Base-by-base conservation (phyloP, 2,329 filamentous ascomycete species). In the Ustulina deusta region DNA sequence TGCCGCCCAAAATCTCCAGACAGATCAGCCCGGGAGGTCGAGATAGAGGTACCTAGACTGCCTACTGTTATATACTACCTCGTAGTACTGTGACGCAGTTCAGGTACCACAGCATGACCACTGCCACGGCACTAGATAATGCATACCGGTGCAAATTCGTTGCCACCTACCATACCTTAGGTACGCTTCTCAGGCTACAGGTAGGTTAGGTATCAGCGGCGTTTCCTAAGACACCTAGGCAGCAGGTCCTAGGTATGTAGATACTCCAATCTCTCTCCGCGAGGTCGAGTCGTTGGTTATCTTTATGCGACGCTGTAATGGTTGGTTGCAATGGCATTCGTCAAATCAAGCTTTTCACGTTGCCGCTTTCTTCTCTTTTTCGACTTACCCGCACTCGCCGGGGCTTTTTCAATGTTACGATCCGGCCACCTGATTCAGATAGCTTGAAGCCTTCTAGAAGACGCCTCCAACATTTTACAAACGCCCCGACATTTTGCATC, bases 321-420 rank as follows among this genome's bases (percentile, higher is more conserved):
- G 44, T 27, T 36, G 60, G 49, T 62, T 46, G 54, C 32, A 44
- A 11, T 44, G 61, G n/a, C 46, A 38, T 15, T 38, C 36, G 49
- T 57, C 56, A 61, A 61, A 65, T 57, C 65, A 68, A 68, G 65
- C 63, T 68, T 65, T 62, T 51, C 51, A 20, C 38, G 62, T 36
- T 55, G 62, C 62, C 52, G 57, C 62, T 61, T 46, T 58, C 51
- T 58, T 52, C 49, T 36, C 51, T 20, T 34, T 52, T 34, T 52
- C 2, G 25, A 34, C 3, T 20, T 52, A 52, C 27, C 49, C 27
- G 49, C 49, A 52, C 49, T 52, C 49, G 27, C 49, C 49, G 49
- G 49, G 27, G 13, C 6, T 17, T 34, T 6, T 52, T n/a, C n/a
- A 17, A 34, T 5, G 49, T 32, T 29, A 32, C 27, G 49, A 17